Conservation (phyloP, 164 flowering plant species). For the Warburgia ugandensis region DNA sequence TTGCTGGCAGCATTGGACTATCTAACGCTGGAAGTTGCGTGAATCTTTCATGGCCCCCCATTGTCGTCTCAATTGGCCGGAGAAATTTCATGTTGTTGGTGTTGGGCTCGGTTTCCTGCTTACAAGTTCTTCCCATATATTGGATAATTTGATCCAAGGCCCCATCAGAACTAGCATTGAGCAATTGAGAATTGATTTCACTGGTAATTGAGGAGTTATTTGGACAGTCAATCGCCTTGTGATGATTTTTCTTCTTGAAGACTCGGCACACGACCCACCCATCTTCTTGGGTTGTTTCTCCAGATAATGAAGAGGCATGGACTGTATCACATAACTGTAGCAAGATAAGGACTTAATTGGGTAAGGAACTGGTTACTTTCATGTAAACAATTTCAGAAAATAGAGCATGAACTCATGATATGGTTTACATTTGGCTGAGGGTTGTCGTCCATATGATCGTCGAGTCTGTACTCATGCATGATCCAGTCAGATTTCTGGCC, state of each 20-base stretch:
- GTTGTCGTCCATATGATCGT: slow-evolving; percentile 29
- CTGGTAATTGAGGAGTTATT: slow-evolving; percentile 21
- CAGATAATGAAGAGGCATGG: slow-evolving; percentile 16
- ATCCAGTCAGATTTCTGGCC: slow-evolving; percentile 96
- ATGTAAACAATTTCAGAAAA: no score
- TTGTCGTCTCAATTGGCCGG: background rate
- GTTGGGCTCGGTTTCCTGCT: slow-evolving; percentile 30
- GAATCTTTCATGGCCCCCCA: slow-evolving; percentile 21
- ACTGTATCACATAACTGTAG: no score
- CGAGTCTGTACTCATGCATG: slow-evolving; percentile 92
- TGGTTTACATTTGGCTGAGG: no score
- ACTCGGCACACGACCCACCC: slow-evolving; percentile 95
- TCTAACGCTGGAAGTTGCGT: slow-evolving; percentile 56
- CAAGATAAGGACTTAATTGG: no score
- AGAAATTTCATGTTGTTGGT: background rate
- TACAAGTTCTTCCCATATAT: slow-evolving; percentile 30
- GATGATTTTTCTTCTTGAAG: slow-evolving; percentile 72
- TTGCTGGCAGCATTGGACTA: slow-evolving; percentile 33
- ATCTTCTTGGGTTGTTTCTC: slow-evolving; percentile 55
- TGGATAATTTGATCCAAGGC: slow-evolving; percentile 65
- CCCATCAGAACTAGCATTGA: slow-evolving; percentile 28
- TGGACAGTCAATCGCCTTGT: slow-evolving; percentile 43
- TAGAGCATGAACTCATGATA: no score
- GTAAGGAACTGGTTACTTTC: slow-evolving; percentile 18
- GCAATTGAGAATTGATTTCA: slow-evolving; percentile 22